Evolutionary conservation across 225 moss, liverwort and hornwort genomes (phyloP), one percentile per base, ranked within the genome.

Genomic region (Bryum argenteum): DNA sequence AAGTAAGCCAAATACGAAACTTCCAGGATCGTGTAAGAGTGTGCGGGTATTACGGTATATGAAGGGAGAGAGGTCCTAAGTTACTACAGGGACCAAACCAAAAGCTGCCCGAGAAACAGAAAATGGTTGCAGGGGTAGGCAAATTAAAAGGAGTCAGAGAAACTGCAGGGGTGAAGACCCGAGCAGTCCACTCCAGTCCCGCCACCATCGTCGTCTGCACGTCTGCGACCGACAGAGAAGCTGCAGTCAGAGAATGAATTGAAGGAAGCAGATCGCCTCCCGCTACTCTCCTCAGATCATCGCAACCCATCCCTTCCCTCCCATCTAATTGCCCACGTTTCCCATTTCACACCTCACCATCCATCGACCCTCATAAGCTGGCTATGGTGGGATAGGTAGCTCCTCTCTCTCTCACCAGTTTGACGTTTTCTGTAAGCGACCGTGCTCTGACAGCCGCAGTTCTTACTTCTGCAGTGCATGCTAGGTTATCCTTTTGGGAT

Each of bases 391-490:
- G 33, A 33, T 33, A 33, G 33, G 33, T 33, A 33, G 33, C 5
- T 33, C 33, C 33, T 41, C 63, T 42, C 61, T 39, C 71, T 11
- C 54, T 11, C 17, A 48, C 12, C 18, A 16, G 15, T 8, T 71
- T 71, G 61, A 56, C 9, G 43, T 18, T 48, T 23, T 41, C 20
- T 65, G 56, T 10, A 37, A 65, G 63, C 74, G 45, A 58, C 37
- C 74, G 66, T 26, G 52, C 61, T 68, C 75, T 75, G 67, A 60
- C 75, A 75, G 59, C 40, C 59, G 42, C 75, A 75, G 52, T 61
- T 5, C 33, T 33, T 33, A 33, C 33, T 33, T 33, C 26, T 53
- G 41, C 67, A 67, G 59, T 37, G n/a, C n/a, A n/a, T n/a, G 48
- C 58, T 75, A 59, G 67, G 61, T 75, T 26, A 68, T 68, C 61